Evolutionary conservation across 1,139 yeast genomes (phyloP).

Genomic region (Suhomyces panamericanus): DNA sequence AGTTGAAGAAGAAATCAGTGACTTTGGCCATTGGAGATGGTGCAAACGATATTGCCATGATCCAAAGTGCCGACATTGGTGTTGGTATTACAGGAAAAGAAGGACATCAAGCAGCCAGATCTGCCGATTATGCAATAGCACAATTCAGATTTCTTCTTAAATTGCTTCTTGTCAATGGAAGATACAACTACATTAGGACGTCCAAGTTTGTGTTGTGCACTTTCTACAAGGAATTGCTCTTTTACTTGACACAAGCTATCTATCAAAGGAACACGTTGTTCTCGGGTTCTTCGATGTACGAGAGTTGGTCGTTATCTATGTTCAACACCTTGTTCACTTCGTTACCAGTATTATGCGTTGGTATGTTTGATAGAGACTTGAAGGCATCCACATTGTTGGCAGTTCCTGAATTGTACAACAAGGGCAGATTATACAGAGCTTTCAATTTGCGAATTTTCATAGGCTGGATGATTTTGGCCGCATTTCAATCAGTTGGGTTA

Average conservation of each 20-base stretch:
- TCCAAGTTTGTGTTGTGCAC: conserved; percentile 91
- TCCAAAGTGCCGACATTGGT: conserved; percentile 97
- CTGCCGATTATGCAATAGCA: conserved; percentile 94
- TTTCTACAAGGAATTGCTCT: conserved; percentile 88
- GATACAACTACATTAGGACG: conserved; percentile 91
- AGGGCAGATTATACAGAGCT: conserved; percentile 73
- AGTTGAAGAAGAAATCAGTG: conserved; percentile 62
- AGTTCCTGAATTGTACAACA: conserved; percentile 83
- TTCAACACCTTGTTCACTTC: conserved; percentile 95
- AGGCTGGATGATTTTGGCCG: conserved; percentile 78
- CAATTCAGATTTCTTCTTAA: conserved; percentile 86
- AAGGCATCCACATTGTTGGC: conserved; percentile 86
- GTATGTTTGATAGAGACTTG: conserved; percentile 93
- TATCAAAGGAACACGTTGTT: conserved; percentile 86
- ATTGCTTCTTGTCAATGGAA: conserved; percentile 86
- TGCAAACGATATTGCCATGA: conserved; percentile 98
- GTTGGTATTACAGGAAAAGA: conserved; percentile 96
- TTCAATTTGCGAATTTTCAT: conserved; percentile 71
- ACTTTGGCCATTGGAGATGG: conserved; percentile 99
- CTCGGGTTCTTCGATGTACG: conserved; percentile 91
- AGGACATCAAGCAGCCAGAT: conserved; percentile 93
- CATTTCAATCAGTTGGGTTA: conserved; percentile 69
- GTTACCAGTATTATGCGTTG: conserved; percentile 84
- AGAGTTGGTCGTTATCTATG: conserved; percentile 96
- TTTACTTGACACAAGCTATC: conserved; percentile 83